These are phyloP conservation scores for Tilletia walkeri DNA, from an alignment of 1,284 basidiomycete genomes.

Conservation along the genomic window DNA sequence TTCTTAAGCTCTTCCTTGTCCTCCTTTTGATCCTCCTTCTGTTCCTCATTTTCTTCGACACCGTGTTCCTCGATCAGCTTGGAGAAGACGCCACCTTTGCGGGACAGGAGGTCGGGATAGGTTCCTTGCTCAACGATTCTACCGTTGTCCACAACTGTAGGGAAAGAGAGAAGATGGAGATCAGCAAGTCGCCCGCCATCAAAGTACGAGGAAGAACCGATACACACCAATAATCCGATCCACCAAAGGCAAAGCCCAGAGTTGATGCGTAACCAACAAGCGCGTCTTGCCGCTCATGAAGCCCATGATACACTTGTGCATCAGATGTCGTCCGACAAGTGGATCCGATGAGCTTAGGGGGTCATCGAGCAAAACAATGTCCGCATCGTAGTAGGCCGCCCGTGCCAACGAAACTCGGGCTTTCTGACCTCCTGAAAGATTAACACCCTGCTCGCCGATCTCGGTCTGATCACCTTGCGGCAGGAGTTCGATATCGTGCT, in stretches of 20 bases:
- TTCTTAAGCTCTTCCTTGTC: slow-evolving; percentile 23
- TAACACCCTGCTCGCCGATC: slow-evolving; percentile 30
- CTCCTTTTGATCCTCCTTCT: slow-evolving; percentile 44
- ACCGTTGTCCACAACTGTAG: slow-evolving; percentile 26
- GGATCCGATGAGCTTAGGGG: slow-evolving; percentile 12
- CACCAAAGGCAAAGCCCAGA: slow-evolving; percentile 23
- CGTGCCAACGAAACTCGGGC: slow-evolving; percentile 37
- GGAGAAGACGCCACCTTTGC: slow-evolving; percentile 64
- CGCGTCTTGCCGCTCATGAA: slow-evolving; percentile 26
- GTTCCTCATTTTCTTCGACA: slow-evolving; percentile 45
- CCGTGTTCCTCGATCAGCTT: slow-evolving; percentile 8
- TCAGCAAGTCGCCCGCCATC: neutral
- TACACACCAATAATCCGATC: slow-evolving; percentile 25
- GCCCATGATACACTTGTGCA: slow-evolving; percentile 19
- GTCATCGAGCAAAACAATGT: slow-evolving; percentile 28
- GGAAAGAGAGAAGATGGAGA: neutral
- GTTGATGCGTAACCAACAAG: slow-evolving; percentile 32
- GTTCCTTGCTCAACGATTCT: slow-evolving; percentile 61
- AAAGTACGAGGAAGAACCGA: neutral
- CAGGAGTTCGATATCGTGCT: slow-evolving; percentile 17
- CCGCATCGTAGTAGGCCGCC: slow-evolving; percentile 44
- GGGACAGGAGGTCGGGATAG: slow-evolving; percentile 71
- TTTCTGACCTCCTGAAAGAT: slow-evolving; percentile 30
- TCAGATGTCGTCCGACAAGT: slow-evolving; percentile 5
- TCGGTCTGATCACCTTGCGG: slow-evolving; percentile 28